A percentile compares a stretch with the other conserved stretches of the same genome.
phyloP scores from a whole-genome alignment of 2,329 filamentous ascomycete genomes.

The Calonectria crousiana region DNA sequence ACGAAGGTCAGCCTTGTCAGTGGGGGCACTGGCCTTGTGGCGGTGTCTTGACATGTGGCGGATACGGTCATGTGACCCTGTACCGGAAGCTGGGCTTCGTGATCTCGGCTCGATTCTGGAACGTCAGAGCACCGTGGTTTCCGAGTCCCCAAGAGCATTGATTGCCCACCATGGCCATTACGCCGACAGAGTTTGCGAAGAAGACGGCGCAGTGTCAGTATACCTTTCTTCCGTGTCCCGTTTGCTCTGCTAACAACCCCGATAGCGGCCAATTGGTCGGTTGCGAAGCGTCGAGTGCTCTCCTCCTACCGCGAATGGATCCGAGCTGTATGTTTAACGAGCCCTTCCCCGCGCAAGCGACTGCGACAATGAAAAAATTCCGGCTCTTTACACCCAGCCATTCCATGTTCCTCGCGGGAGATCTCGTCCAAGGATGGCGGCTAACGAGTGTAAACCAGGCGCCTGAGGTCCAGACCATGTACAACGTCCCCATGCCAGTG shows the following conservation, averaged over 20 bases:
- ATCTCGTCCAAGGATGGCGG: background rate
- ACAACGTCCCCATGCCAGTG: slow-evolving; percentile 89
- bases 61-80: slow-evolving; percentile 44
- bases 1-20: slow-evolving; percentile 36
- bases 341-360: background rate
- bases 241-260: slow-evolving; percentile 50
- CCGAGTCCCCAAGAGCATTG: slow-evolving; percentile 49
- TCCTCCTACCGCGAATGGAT: slow-evolving; percentile 96
- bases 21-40: slow-evolving; percentile 37
- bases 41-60: slow-evolving; percentile 37
- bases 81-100: slow-evolving; percentile 38
- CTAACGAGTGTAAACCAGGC: slow-evolving; percentile 68
- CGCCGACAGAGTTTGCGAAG: slow-evolving; percentile 91
- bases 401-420: background rate
- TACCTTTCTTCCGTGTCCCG: slow-evolving; percentile 2
- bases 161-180: slow-evolving; percentile 80
- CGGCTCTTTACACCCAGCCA: slow-evolving; percentile 3
- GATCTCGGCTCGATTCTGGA: slow-evolving; percentile 44
- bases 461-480: slow-evolving; percentile 97
- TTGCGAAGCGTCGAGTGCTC: slow-evolving; percentile 89
- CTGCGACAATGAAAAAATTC: background rate
- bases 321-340: slow-evolving; percentile 80
- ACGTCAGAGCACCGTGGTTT: slow-evolving; percentile 48
- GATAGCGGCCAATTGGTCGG: slow-evolving; percentile 86
- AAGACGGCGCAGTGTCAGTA: slow-evolving; percentile 81